Conservation (phyloP, 2,329 filamentous ascomycete species). For the Penicillium decumbens region DNA sequence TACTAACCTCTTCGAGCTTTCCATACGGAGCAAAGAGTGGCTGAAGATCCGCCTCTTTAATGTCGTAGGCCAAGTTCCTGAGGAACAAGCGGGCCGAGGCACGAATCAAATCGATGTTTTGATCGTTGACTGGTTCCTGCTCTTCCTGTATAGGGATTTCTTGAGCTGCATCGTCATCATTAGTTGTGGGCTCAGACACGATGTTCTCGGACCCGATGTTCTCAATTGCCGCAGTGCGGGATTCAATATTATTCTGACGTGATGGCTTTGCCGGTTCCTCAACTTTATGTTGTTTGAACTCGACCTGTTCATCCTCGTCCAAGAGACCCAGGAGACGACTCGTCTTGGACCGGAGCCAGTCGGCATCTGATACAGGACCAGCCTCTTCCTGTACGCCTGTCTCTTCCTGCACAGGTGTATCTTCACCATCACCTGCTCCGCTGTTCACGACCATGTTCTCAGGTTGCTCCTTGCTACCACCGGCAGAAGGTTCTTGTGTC, state of each 20-base stretch:
- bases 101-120: slow-evolving; percentile 59
- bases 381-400: slow-evolving; percentile 22
- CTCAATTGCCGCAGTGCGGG: slow-evolving; percentile 20
- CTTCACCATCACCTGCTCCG: slow-evolving; percentile 17
- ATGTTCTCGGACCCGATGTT: slow-evolving; percentile 11
- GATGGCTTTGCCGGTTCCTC: slow-evolving; percentile 11
- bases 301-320: slow-evolving; percentile 57
- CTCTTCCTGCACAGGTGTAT: slow-evolving; percentile 15
- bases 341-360: slow-evolving; percentile 88
- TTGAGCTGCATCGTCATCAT: slow-evolving; percentile 8
- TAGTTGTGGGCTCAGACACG: slow-evolving; percentile 11
- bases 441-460: slow-evolving; percentile 26
- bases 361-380: slow-evolving; percentile 61
- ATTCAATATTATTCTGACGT: slow-evolving; percentile 13
- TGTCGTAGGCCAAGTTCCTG: slow-evolving; percentile 78
- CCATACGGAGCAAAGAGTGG: slow-evolving; percentile 68
- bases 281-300: slow-evolving; percentile 33
- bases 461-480: slow-evolving; percentile 8
- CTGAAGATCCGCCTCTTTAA: slow-evolving; percentile 71
- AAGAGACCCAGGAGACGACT: slow-evolving; percentile 79
- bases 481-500: slow-evolving; percentile 51
- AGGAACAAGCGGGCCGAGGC: slow-evolving; percentile 77
- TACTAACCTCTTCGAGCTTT: slow-evolving; percentile 77
- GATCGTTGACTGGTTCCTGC: slow-evolving; percentile 24
- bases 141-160: slow-evolving; percentile 17